Evolutionary conservation across 192 early-diverging fungal genomes (phyloP).

Genomic region (Podila epigama): DNA sequence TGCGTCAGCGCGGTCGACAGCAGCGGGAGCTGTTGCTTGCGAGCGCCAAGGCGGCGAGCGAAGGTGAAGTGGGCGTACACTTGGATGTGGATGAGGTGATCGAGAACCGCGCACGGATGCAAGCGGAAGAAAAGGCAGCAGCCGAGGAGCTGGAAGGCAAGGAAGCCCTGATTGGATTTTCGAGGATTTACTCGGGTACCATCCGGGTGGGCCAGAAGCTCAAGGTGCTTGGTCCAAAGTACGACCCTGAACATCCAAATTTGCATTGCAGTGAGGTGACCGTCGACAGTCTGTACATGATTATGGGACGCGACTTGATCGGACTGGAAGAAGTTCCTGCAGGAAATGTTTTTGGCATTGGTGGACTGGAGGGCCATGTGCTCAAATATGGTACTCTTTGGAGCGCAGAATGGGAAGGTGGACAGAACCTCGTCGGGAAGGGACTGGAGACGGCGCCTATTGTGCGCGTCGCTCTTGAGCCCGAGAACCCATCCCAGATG

Average conservation of each 20-base stretch:
- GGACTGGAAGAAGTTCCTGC: slow-evolving; percentile 85
- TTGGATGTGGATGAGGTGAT: slow-evolving; percentile 40
- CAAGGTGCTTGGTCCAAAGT: slow-evolving; percentile 95
- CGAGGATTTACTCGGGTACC: slow-evolving; percentile 92
- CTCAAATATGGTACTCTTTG: slow-evolving; percentile 94
- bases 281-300: slow-evolving; percentile 84
- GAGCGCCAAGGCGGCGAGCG: slow-evolving; percentile 43
- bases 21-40: slow-evolving; percentile 53
- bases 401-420: slow-evolving; percentile 65
- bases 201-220: slow-evolving; percentile 86
- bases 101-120: slow-evolving; percentile 16
- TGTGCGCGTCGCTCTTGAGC: slow-evolving; percentile 96
- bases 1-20: slow-evolving; percentile 75
- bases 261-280: slow-evolving; percentile 73
- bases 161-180: slow-evolving; percentile 89
- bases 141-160: slow-evolving; percentile 55
- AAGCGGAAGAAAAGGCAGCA: slow-evolving; percentile 42
- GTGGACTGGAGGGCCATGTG: slow-evolving; percentile 86
- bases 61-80: slow-evolving; percentile 29
- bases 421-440: slow-evolving; percentile 81
- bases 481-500: slow-evolving; percentile 90
- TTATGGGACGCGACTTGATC: slow-evolving; percentile 97
- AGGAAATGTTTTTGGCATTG: slow-evolving; percentile 97
- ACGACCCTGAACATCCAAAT: slow-evolving; percentile 69
- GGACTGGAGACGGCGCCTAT: slow-evolving; percentile 81